These are phyloP conservation scores for Leccinum subtestaceum DNA, from an alignment of 768 basidiomycete genomes.

Conservation along the genomic window DNA sequence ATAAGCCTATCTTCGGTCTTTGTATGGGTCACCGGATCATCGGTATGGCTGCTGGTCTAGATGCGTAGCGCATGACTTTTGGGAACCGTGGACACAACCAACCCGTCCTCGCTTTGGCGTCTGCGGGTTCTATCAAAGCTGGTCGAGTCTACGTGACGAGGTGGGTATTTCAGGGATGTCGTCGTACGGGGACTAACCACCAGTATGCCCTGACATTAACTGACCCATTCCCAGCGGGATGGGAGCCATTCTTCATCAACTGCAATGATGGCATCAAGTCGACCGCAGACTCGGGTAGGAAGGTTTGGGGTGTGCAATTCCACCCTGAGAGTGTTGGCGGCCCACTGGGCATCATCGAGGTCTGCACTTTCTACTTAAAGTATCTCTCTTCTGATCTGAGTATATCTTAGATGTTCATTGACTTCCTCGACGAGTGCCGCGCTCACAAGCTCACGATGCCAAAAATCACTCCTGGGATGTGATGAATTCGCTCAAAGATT, in stretches of 20 bases:
- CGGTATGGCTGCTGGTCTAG: conserved; percentile 94
- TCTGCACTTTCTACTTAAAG: conserved; percentile 32
- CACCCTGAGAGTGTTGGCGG: conserved; percentile 98
- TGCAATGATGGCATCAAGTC: conserved; percentile 99
- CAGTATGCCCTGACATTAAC: conserved; percentile 95
- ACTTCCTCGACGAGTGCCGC: conserved; percentile 82
- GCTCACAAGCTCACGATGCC: conserved; percentile 41
- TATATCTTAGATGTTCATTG: conserved; percentile 81
- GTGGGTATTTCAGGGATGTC: conserved; percentile 34
- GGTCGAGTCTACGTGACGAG: conserved; percentile 97
- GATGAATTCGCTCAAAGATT: conserved; percentile 16
- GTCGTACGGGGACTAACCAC: conserved; percentile 54
- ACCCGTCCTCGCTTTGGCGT: conserved; percentile 94
- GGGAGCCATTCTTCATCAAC: conserved; percentile 99
- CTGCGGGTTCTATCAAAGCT: conserved; percentile 88
- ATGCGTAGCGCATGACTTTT: conserved; percentile 98
- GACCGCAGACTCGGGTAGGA: conserved; percentile 82
- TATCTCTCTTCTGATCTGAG: not conserved
- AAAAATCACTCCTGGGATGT: conserved; percentile 16
- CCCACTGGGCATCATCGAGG: conserved; percentile 98
- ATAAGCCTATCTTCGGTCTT: conserved; percentile 93
- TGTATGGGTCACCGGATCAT: conserved; percentile 99
- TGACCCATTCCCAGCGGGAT: conserved; percentile 94
- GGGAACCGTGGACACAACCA: conserved; percentile 99
- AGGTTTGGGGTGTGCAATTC: conserved; percentile 98